phyloP scores from a whole-genome alignment of 768 basidiomycete genomes.

The Mycena filopes region DNA sequence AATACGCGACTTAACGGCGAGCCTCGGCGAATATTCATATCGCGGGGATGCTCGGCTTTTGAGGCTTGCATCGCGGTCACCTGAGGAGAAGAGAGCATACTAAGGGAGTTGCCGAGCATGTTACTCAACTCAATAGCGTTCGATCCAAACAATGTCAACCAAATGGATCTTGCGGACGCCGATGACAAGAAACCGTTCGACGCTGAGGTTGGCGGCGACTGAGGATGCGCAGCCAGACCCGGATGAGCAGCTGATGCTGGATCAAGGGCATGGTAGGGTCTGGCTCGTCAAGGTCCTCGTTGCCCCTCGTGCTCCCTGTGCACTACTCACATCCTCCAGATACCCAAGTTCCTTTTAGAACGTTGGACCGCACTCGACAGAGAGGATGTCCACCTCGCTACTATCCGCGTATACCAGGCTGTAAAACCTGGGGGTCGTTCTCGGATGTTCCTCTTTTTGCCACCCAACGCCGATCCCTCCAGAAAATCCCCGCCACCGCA shows the following conservation, averaged over 20 bases:
- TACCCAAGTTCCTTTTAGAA: conserved; percentile 88
- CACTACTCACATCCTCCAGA: conserved; percentile 52
- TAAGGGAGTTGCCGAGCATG: too few species aligned
- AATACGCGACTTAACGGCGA: background rate
- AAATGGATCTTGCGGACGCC: conserved; percentile 52
- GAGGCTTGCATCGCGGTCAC: too few species aligned
- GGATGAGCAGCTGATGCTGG: conserved; percentile 84
- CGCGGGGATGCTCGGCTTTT: too few species aligned
- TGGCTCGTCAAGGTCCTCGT: conserved; percentile 86
- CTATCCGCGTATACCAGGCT: conserved; percentile 76
- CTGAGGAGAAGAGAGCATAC: too few species aligned
- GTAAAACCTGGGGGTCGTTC: conserved; percentile 53
- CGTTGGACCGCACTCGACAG: conserved; percentile 82
- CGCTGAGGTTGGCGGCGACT: conserved; percentile 56
- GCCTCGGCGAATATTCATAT: too few species aligned
- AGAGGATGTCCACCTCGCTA: conserved; percentile 85
- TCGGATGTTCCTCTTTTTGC: conserved; percentile 74
- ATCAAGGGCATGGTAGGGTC: conserved; percentile 77
- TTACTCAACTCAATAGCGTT: too few species aligned
- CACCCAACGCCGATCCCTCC: conserved; percentile 63
- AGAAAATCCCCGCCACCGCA: conserved; percentile 16
- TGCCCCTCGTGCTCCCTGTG: background rate
- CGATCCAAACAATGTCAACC: background rate
- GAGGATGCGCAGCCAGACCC: conserved; percentile 81
- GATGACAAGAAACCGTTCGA: conserved; percentile 84